Evolutionary conservation across 148 eudicot genomes (phyloP), one percentile per base, ranked within the genome.

Genomic region (Rheum nobile): DNA sequence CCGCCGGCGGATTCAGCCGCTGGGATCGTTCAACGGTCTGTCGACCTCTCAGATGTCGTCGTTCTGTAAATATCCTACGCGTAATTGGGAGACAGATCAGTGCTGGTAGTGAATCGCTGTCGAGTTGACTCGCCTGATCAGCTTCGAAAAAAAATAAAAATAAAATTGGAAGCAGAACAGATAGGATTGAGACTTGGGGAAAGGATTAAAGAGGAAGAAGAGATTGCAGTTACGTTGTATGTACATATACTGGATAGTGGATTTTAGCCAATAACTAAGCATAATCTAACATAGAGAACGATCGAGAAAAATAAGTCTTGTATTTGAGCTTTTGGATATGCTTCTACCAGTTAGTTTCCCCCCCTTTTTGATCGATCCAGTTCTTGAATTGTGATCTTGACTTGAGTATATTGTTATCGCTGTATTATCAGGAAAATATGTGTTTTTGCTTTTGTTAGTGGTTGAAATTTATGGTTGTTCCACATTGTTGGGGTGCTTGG

Each of bases 1-100:
- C 43, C 79, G 75, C 46, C 72, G 74, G 43, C 71, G 76, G 65
- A 31, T 48, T 2, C 65, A 71, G 16, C 67, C 74, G 46, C 38
- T 71, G 42, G 61, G 77, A 24, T 55, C 74, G 4, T 65, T 63
- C 67, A 16, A 68, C 8, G 79, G 77, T 4, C 5, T 74, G 0
- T 80, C 82, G 16, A 70, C 22, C 41, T 47, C 85, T 8, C 29
- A 12, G 16, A 29, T 31, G 69, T 55, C 80, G 75, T 63, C 75
- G 35, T 81, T 67, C 50, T 41, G 74, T 29, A 50, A 83, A 0
- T 78, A 75, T 65, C 81, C 75, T 47, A 22, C 76, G 69, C 83
- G 86, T 50, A 86, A 84, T 72, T 90, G 92, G 96, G 91, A 90
- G 79, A 82, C 89, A 6, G 92, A 88, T 43, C 92, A 90, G 79